Percentiles rank a stretch among this genome's conserved stretches.
These are phyloP conservation scores for Polyporus arcularius DNA, from an alignment of 768 basidiomycete genomes.

Conservation along the genomic window DNA sequence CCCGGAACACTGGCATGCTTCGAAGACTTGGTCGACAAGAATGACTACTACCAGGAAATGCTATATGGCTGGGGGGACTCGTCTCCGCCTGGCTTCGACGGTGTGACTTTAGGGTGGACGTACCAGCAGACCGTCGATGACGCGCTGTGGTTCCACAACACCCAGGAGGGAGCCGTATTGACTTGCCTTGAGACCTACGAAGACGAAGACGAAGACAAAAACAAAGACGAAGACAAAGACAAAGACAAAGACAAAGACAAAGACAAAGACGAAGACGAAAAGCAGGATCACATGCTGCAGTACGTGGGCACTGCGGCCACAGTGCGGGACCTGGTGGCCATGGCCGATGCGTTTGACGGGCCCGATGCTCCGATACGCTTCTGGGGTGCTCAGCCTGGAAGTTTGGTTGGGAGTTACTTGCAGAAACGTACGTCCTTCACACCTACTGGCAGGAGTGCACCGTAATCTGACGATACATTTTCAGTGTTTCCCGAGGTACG, in stretches of 20 bases:
- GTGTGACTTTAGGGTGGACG: too few species aligned
- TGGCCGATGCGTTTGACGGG: conserved; percentile 11
- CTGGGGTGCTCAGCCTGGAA: neutral
- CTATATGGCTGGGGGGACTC: too few species aligned
- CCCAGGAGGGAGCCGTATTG: neutral
- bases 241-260: too few species aligned
- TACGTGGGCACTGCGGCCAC: conserved; percentile 2
- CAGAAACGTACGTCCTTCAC: neutral
- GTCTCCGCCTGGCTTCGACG: too few species aligned
- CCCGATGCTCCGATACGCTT: neutral
- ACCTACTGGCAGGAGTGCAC: neutral
- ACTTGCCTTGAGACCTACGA: neutral
- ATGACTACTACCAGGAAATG: too few species aligned
- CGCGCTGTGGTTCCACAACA: too few species aligned
- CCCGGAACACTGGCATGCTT: too few species aligned
- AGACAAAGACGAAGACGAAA: neutral
- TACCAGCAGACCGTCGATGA: too few species aligned
- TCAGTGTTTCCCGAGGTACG: neutral
- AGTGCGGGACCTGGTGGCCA: conserved; percentile 1
- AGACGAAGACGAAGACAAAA: too few species aligned
- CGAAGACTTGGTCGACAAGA: too few species aligned
- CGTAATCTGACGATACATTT: neutral
- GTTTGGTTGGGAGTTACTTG: neutral
- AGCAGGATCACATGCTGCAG: too few species aligned
- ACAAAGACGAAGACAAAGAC: too few species aligned